Base-by-base conservation (phyloP, 495 filamentous ascomycete species). In the Daldinia caldariorum region DNA sequence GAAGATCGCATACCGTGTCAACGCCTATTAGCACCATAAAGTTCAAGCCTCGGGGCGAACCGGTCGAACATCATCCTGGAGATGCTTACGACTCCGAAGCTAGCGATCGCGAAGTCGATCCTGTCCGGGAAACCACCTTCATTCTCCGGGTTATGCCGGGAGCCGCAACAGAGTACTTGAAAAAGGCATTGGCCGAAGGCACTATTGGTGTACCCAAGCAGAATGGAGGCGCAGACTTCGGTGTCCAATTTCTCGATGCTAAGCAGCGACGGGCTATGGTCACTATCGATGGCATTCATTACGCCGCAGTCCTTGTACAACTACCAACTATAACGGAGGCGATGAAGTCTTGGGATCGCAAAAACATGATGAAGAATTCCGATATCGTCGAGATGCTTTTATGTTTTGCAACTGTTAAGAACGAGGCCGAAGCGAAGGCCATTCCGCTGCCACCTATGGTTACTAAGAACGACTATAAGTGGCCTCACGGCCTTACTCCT, bases 41-140 rank as follows among this genome's bases (percentile, higher is more conserved):
- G 67, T 76, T 86, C 43, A 87, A 83, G 57, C 66, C 84, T 55
- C 88, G 88, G 71, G 86, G 87, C 0, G 89, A 89, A 47, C 83
- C 87, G 0, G 88, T 91, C 0, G 81, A 80, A 22, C 84, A 92
- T 55, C 87, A 88, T 14, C 82, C 79, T 3, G 95, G 94, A 14
- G 92, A 95, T 20, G 96, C 94, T 7, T 99, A 98, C 78, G 95
- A 99, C 77, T 97, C 93, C n/a, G 95, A 98, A 78, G 92, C 94
- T 2, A 94, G 92, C 18, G 95, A 98, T 73, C 88, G 89, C 6
- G 95, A 99, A 77, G 74, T 82, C 3, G 95, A 99, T 73, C 95
- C 95, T 0, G 81, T 89, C 0, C 92, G 95, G 66, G 94, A 97
- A 76, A 89, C 93, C 69, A 88, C 94, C 66, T 92, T 97, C 57